Percentiles rank a stretch among this genome's conserved stretches.
Conservation (phyloP, 306 rosid species). For the Malus orientalis region DNA sequence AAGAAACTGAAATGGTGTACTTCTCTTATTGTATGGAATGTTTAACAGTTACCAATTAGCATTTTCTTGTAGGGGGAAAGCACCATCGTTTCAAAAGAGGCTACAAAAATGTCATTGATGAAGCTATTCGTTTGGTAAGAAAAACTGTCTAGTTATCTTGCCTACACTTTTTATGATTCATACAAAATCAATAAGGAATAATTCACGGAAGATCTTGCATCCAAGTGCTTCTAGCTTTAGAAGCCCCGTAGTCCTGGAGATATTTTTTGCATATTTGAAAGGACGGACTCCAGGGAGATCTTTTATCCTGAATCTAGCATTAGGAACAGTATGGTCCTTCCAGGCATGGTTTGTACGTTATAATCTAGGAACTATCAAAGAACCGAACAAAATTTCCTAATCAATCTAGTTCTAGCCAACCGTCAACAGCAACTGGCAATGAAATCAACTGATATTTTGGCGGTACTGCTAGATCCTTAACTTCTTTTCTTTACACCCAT, state of each 20-base stretch:
- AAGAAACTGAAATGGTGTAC: slow-evolving; percentile 12
- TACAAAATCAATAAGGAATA: background rate
- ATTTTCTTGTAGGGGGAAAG: slow-evolving; percentile 62
- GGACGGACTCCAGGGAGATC: too few species aligned
- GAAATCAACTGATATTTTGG: too few species aligned
- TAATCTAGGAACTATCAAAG: too few species aligned
- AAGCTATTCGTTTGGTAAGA: slow-evolving; percentile 88
- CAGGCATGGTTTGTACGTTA: background rate
- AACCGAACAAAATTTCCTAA: too few species aligned
- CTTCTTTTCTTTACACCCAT: background rate
- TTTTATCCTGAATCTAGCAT: too few species aligned
- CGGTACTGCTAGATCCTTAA: too few species aligned
- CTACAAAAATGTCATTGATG: slow-evolving; percentile 94
- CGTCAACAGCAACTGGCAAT: too few species aligned
- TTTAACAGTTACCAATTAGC: background rate
- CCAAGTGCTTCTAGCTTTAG: too few species aligned
- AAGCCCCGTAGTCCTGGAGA: background rate
- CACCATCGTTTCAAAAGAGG: slow-evolving; percentile 97
- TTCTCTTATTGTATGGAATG: background rate
- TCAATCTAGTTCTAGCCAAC: too few species aligned
- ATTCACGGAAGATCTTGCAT: background rate
- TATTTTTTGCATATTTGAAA: background rate
- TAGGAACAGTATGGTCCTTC: background rate
- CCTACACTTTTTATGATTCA: background rate
- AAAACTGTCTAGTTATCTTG: slow-evolving; percentile 12